Percentiles rank a stretch among this genome's conserved stretches.
Conservation (phyloP, 306 rosid genomes). For the Castanospermum australe region DNA sequence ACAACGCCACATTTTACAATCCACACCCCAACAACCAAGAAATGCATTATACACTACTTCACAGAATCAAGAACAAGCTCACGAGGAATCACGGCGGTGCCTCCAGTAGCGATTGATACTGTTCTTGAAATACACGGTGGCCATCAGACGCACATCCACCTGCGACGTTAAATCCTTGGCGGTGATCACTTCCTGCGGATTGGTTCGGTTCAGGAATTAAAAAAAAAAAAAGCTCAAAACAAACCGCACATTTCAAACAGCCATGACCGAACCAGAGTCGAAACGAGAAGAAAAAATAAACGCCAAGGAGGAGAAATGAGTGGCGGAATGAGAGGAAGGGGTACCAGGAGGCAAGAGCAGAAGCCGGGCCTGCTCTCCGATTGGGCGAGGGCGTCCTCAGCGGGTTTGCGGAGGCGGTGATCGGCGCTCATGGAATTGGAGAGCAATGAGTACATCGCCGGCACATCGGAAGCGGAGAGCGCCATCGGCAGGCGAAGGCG, state of each 20-base stretch:
- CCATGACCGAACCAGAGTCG: neutral
- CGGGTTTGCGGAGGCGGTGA: slow-evolving; percentile 67
- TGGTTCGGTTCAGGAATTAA: neutral
- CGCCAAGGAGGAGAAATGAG: slow-evolving; percentile 38
- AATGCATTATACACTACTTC: slow-evolving; percentile 9
- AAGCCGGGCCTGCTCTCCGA: slow-evolving; percentile 86
- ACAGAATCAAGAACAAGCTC: slow-evolving; percentile 18
- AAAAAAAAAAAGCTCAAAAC: slow-evolving; percentile 3
- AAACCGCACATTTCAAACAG: slow-evolving; percentile 24
- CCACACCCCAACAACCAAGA: neutral
- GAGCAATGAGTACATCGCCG: slow-evolving; percentile 78
- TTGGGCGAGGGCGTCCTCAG: slow-evolving; percentile 75
- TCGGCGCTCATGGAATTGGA: slow-evolving; percentile 79
- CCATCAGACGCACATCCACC: slow-evolving; percentile 86
- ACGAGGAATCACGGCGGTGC: slow-evolving; percentile 66
- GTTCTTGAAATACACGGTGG: slow-evolving; percentile 83
- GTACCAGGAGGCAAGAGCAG: slow-evolving; percentile 84
- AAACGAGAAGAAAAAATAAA: neutral
- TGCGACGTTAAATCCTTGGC: slow-evolving; percentile 75
- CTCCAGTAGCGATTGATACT: slow-evolving; percentile 90
- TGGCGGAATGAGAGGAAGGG: neutral
- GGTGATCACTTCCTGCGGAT: slow-evolving; percentile 76
- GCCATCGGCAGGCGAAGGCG: slow-evolving; percentile 43
- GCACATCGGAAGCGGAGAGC: slow-evolving; percentile 72
- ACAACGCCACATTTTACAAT: slow-evolving; percentile 24